phyloP scores from a whole-genome alignment of 139 green algal species.

The Closterium sp. region DNA sequence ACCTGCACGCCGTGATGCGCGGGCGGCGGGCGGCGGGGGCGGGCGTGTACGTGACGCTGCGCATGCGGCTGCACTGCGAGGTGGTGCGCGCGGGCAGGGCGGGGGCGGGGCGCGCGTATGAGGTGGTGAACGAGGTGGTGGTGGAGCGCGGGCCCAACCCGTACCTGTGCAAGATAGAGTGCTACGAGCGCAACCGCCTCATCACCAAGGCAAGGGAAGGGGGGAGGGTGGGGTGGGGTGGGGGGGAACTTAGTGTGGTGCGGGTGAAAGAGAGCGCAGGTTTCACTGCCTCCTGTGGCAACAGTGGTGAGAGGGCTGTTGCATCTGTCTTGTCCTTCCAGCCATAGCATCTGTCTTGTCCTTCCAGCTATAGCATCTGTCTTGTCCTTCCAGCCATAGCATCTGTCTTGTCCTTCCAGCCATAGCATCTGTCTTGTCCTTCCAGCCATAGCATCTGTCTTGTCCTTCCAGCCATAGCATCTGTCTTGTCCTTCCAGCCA shows the following conservation, averaged over 20 bases:
- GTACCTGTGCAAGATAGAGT: constrained; percentile 81
- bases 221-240: constrained; percentile 28
- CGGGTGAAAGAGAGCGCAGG: constrained; percentile 58
- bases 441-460: too few species aligned
- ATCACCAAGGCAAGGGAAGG: constrained; percentile 65
- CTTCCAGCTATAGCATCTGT: too few species aligned
- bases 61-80: constrained; percentile 90
- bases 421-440: too few species aligned
- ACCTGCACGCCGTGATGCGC: constrained; percentile 79
- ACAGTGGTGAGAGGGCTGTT: too few species aligned
- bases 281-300: not conserved
- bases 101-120: constrained; percentile 54
- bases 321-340: too few species aligned
- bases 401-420: too few species aligned
- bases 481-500: too few species aligned
- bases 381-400: too few species aligned
- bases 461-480: too few species aligned
- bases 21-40: constrained; percentile 48
- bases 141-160: constrained; percentile 80
- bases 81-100: constrained; percentile 52
- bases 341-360: too few species aligned
- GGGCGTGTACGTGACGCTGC: constrained; percentile 91
- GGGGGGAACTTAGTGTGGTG: constrained; percentile 52
- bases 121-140: constrained; percentile 95
- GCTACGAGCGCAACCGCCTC: constrained; percentile 46